Evolutionary conservation across 345 rosid genomes (phyloP).

Genomic region (Geranium brycei): DNA sequence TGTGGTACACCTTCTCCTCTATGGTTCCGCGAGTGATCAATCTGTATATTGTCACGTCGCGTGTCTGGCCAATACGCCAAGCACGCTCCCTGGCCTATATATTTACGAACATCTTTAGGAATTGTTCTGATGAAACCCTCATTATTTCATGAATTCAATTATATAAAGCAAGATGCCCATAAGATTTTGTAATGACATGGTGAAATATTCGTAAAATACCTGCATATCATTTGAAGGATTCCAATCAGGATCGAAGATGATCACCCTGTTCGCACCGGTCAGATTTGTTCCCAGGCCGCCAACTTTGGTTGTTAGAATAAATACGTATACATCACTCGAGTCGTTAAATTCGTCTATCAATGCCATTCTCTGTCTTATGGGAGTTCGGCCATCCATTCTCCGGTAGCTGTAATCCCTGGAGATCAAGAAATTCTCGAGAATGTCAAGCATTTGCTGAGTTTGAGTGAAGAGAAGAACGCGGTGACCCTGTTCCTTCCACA

Average conservation of each 20-base stretch:
- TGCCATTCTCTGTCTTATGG: slow-evolving; percentile 88
- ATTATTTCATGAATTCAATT: too few relatives aligned
- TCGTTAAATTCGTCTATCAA: slow-evolving; percentile 85
- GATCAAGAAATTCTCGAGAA: slow-evolving; percentile 66
- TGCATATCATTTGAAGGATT: slow-evolving; percentile 97
- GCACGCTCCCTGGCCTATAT: slow-evolving; percentile 98
- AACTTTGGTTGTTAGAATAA: slow-evolving; percentile 84
- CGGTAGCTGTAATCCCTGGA: slow-evolving; percentile 56
- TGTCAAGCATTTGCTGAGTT: slow-evolving; percentile 97
- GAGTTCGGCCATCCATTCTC: slow-evolving; percentile 94
- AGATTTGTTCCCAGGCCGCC: slow-evolving; percentile 96
- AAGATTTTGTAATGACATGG: not conserved
- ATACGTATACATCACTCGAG: slow-evolving; percentile 57
- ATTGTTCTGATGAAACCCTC: not conserved
- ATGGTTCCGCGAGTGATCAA: slow-evolving; percentile 86
- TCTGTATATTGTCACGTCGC: slow-evolving; percentile 87
- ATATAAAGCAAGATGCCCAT: too few relatives aligned
- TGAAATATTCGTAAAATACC: slow-evolving; percentile 24
- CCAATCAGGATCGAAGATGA: slow-evolving; percentile 98
- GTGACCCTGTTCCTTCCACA: slow-evolving; percentile 84
- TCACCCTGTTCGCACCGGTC: slow-evolving; percentile 90
- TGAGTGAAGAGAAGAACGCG: slow-evolving; percentile 86
- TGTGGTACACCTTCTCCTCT: slow-evolving; percentile 93
- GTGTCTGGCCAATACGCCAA: slow-evolving; percentile 95
- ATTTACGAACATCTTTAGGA: not conserved